Evolutionary conservation across 2,329 filamentous ascomycete genomes (phyloP).

Genomic region (Alternaria consortialis): DNA sequence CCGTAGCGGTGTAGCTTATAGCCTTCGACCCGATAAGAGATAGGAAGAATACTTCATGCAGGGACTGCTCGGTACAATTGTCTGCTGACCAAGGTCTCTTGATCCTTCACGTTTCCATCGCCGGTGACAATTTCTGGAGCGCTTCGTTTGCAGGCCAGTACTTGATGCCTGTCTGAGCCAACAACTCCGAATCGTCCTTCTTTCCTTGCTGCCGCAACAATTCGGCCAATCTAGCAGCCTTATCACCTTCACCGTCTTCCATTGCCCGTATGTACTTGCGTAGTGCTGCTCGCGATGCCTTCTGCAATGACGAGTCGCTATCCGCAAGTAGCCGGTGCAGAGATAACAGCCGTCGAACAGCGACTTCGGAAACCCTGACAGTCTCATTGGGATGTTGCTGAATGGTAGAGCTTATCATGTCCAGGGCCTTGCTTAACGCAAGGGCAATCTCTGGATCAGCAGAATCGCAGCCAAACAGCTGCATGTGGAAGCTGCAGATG

Average conservation of each 20-base stretch:
- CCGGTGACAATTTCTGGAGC: slow-evolving; percentile 35
- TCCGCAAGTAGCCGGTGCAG: slow-evolving; percentile 54
- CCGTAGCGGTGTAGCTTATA: slow-evolving; percentile 33
- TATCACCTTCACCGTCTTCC: slow-evolving; percentile 38
- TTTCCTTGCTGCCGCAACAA: slow-evolving; percentile 38
- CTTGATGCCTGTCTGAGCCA: slow-evolving; percentile 41
- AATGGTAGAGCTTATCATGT: slow-evolving; percentile 65
- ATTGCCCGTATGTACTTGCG: slow-evolving; percentile 47
- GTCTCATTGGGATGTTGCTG: slow-evolving; percentile 47
- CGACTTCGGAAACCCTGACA: slow-evolving; percentile 55
- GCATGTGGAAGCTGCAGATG: slow-evolving; percentile 75
- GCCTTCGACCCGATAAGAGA: slow-evolving; percentile 26
- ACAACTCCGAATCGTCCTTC: slow-evolving; percentile 35
- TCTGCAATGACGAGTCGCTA: slow-evolving; percentile 63
- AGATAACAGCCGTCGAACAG: slow-evolving; percentile 60
- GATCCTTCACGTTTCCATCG: slow-evolving; percentile 33
- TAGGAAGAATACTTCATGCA: slow-evolving; percentile 24
- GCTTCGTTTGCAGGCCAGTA: slow-evolving; percentile 41
- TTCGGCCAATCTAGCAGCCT: slow-evolving; percentile 32
- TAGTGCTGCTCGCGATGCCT: slow-evolving; percentile 58
- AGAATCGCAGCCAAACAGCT: slow-evolving; percentile 71
- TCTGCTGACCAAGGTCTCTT: slow-evolving; percentile 11
- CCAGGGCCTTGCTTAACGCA: slow-evolving; percentile 72
- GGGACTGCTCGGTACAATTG: slow-evolving; percentile 29
- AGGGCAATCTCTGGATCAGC: slow-evolving; percentile 76